Conservation (phyloP, 2,329 filamentous ascomycete species). For the Graphiopsis chlorocephala region DNA sequence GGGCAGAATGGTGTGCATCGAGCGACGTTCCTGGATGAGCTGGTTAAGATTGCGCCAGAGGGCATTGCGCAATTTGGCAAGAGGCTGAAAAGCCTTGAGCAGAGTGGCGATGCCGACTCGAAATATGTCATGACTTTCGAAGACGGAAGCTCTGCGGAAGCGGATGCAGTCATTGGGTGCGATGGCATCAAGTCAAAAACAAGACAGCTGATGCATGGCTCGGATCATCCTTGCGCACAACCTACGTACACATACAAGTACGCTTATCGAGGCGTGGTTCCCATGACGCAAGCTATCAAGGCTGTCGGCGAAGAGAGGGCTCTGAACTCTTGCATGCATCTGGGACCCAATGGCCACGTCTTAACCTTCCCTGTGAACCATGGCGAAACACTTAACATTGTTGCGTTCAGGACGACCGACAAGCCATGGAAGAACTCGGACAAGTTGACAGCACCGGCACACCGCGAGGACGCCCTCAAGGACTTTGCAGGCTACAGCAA, state of each 20-base stretch:
- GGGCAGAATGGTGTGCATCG: conserved; percentile 42
- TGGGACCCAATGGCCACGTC: conserved; percentile 56
- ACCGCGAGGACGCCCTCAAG: conserved; percentile 39
- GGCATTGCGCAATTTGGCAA: conserved; percentile 36
- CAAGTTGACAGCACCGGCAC: conserved; percentile 34
- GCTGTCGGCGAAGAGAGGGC: conserved; percentile 29
- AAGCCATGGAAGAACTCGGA: conserved; percentile 15
- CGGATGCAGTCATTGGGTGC: conserved; percentile 30
- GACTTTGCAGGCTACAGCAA: conserved; percentile 46
- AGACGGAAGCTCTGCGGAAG: conserved; percentile 29
- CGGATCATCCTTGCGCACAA: conserved; percentile 42
- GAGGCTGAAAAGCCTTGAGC: conserved; percentile 29
- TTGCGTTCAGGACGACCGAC: conserved; percentile 45
- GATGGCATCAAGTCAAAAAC: conserved; percentile 51
- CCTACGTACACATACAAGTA: conserved; percentile 57
- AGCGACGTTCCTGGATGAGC: conserved; percentile 49
- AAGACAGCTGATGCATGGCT: conserved; percentile 21
- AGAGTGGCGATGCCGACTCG: conserved; percentile 22
- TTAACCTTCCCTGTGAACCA: conserved; percentile 61
- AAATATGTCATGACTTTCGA: conserved; percentile 36
- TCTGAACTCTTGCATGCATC: conserved; percentile 22
- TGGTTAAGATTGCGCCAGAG: conserved; percentile 48
- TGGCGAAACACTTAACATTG: conserved; percentile 57
- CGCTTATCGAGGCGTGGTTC: conserved; percentile 60
- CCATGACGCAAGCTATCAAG: conserved; percentile 45